These are phyloP conservation scores for Salvia miltiorrhiza DNA, from an alignment of 257 asterid species.

Conservation along the genomic window DNA sequence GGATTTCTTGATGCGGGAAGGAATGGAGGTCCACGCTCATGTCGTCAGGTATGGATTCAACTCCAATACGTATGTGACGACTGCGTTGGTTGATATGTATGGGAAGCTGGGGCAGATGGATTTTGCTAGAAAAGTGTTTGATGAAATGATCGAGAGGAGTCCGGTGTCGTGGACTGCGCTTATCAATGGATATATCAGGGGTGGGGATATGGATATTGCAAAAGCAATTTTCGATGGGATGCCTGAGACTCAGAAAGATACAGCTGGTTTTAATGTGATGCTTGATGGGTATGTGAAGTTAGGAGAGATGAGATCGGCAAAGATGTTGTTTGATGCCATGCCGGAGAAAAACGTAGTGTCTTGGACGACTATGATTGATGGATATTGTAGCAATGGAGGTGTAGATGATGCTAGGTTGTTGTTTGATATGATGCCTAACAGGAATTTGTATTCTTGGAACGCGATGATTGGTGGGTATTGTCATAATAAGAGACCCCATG, in stretches of 20 bases:
- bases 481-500: constrained; percentile 62
- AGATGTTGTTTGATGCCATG: constrained; percentile 54
- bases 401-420: constrained; percentile 56
- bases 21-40: constrained; percentile 63
- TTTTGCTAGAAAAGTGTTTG: constrained; percentile 55
- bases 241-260: constrained; percentile 63
- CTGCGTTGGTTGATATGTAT: constrained; percentile 88
- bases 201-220: constrained; percentile 52
- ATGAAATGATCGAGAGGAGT: constrained; percentile 75
- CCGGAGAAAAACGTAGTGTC: constrained; percentile 78
- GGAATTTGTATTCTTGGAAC: constrained; percentile 88
- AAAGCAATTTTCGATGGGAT: constrained; percentile 41
- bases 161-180: constrained; percentile 90
- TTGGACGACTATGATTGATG: constrained; percentile 91
- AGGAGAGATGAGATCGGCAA: constrained; percentile 61
- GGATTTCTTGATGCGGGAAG: constrained; percentile 45
- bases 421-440: constrained; percentile 65
- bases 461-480: constrained; percentile 86
- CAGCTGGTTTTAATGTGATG: constrained; percentile 72
- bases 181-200: constrained; percentile 63
- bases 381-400: constrained; percentile 59
- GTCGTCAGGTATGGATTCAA: constrained; percentile 56
- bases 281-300: constrained; percentile 74
- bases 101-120: constrained; percentile 69
- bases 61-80: constrained; percentile 65